Base-by-base conservation (phyloP, 2,329 filamentous ascomycete genomes). In the Clarireedia monteithiana region DNA sequence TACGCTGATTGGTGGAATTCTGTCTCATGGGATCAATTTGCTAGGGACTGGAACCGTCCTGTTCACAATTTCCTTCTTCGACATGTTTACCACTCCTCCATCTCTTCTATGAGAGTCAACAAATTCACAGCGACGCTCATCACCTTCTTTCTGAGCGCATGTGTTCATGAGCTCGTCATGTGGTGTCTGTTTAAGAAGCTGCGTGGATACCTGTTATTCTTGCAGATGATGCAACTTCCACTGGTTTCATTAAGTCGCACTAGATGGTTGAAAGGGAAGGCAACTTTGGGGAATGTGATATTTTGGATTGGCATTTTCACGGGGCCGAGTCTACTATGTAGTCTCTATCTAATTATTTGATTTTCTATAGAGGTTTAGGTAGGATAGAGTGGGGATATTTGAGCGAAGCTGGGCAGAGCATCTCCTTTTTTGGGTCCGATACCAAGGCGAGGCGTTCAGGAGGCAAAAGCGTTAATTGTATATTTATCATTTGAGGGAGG, bases 231-330 rank as follows among this genome's bases (percentile, higher is more conserved):
- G 60, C 88, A 92, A 70, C 69, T 91, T 46, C 88, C 88, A 36
- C 71, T 91, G 14, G 85, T 88, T 3, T 76, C 75, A 34, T 67
- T 91, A 47, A 86, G 83, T 63, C 77, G 84, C 60, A 88, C 84
- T 1, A 82, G 76, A 60, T 81, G 84, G 73, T 73, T 91, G 67
- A 81, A 79, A 61, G 80, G 80, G 24, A 75, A 77, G 63, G 76
- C 80, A 62, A 79, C 81, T 1, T 64, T 91, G 20, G 88, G 87
- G 0, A 91, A 92, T 66, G 68, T 88, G 6, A 76, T 89, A 3
- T 91, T 91, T 64, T 92, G 88, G 88, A 66, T 88, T 42, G 86
- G 88, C 0, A 78, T 91, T n/a, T 88, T 89, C 58, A 86, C 86
- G 2, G 86, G 86, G 0, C 88, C 88, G 1, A 89, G 85, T 69